Base-by-base conservation (phyloP, 148 eudicot genomes). In the Silene conica region DNA sequence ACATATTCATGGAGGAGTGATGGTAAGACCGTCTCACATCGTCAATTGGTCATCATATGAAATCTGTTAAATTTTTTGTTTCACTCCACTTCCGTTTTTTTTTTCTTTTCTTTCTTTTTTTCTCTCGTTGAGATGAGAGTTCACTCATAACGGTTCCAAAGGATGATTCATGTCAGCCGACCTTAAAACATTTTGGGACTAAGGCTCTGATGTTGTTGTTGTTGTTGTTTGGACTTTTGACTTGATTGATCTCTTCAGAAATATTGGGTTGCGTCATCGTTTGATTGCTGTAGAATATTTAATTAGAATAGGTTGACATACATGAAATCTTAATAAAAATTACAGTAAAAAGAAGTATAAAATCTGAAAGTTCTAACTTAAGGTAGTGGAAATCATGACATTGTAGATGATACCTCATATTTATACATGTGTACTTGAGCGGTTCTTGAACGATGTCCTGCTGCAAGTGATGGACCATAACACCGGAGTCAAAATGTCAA, bases 1-100 rank as follows among this genome's bases (percentile, higher is more conserved):
- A 38, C 43, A 59, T 9, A 59, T 59, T 59, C 48, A 38, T 72
- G 16, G 41, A n/a, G 23, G 69, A 23, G 76, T 73, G 76, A 73
- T 73, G 18, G 25, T 59, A 4, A 59, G 28, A 73, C 67, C 82
- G 68, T 71, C 59, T 79, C 73, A 59, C 66, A 56, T 71, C n/a
- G n/a, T n/a, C n/a, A n/a, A n/a, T n/a, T n/a, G 21, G 60, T 64
- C 70, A 48, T 70, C 63, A 26, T 26, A 26, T 26, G 28, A 26
- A 26, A 26, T 26, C 28, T 26, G 28, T 26, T 26, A 26, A 26
- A 26, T n/a, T n/a, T n/a, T n/a, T n/a, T n/a, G n/a, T n/a, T n/a
- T n/a, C n/a, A n/a, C n/a, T n/a, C n/a, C n/a, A n/a, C n/a, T n/a
- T n/a, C n/a, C n/a, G n/a, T n/a, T n/a, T n/a, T n/a, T n/a, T n/a